Percentiles rank a stretch among this genome's conserved stretches.
phyloP scores from a whole-genome alignment of 345 rosid genomes.

The Ceriops decandra region DNA sequence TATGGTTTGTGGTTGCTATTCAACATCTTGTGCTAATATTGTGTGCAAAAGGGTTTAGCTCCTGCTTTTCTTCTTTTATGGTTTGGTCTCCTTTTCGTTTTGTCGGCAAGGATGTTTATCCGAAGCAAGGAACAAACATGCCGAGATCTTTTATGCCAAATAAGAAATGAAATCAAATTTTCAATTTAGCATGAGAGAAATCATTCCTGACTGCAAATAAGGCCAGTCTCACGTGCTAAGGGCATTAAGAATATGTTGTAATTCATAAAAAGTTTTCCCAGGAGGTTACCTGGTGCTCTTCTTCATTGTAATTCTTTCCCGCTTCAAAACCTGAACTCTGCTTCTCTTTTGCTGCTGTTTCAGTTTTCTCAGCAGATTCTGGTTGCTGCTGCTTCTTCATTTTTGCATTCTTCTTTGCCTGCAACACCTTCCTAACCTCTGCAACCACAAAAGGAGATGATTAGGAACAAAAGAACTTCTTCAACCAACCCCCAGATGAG shows the following conservation, averaged over 20 bases:
- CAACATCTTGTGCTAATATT: no score
- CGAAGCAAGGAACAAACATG: no score
- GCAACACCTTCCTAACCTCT: conserved; percentile 88
- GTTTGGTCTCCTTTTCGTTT: neutral
- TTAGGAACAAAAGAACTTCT: neutral
- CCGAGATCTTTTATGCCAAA: no score
- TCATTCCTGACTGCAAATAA: no score
- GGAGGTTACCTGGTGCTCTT: conserved; percentile 26
- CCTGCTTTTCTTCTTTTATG: no score
- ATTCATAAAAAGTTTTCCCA: neutral
- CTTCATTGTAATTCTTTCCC: conserved; percentile 17
- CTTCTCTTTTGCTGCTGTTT: conserved; percentile 28
- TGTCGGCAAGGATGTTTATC: no score
- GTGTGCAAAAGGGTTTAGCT: no score
- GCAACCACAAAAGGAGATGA: conserved; percentile 3
- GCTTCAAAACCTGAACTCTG: conserved; percentile 30
- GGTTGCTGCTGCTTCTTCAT: conserved; percentile 53
- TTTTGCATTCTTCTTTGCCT: conserved; percentile 76
- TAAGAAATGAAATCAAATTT: no score
- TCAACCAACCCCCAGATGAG: no score
- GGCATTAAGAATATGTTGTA: neutral
- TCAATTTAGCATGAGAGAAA: no score
- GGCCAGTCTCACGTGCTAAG: neutral
- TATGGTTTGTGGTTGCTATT: no score
- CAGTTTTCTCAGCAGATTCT: conserved; percentile 39